Evolutionary conservation across 768 basidiomycete species (phyloP).

Genomic region (Thelephora aurantiotincta): DNA sequence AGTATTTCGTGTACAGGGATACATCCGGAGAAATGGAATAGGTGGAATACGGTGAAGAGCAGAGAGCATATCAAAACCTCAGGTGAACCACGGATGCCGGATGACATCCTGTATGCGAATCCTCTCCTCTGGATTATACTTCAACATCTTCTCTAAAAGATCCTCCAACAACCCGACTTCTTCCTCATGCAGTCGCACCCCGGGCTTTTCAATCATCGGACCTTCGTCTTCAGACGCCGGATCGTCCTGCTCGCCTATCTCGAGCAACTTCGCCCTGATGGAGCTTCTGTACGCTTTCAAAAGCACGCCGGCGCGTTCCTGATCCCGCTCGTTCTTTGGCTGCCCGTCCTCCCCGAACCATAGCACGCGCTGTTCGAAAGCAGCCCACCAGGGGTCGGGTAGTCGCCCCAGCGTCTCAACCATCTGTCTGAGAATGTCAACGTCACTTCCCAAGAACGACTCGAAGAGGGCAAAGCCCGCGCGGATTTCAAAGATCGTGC

Average conservation of each 20-base stretch:
- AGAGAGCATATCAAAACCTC: not conserved
- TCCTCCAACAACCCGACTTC: constrained; percentile 24
- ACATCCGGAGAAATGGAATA: too few species aligned
- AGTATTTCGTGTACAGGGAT: too few species aligned
- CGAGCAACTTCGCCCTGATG: constrained; percentile 14
- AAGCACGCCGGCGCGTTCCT: constrained; percentile 12
- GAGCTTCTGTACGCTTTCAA: constrained; percentile 15
- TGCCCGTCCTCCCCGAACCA: constrained; percentile 22
- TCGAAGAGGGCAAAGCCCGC: constrained; percentile 28
- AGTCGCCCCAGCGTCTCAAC: constrained; percentile 24
- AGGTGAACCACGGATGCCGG: constrained; percentile 20
- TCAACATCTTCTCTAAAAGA: constrained; percentile 26
- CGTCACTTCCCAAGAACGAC: constrained; percentile 18
- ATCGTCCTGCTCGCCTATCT: constrained; percentile 18
- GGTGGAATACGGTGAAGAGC: too few species aligned
- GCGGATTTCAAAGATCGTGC: constrained; percentile 28
- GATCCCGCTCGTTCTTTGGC: constrained; percentile 16
- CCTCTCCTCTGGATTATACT: constrained; percentile 28
- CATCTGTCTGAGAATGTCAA: constrained; percentile 19
- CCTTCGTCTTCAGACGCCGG: constrained; percentile 15
- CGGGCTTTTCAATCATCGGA: constrained; percentile 20
- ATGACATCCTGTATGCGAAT: constrained; percentile 22
- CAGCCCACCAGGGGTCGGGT: constrained; percentile 28
- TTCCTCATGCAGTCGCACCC: constrained; percentile 13
- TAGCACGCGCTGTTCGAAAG: constrained; percentile 18